Conservation (phyloP, 306 rosid species). For the Cucumis cinereus region DNA sequence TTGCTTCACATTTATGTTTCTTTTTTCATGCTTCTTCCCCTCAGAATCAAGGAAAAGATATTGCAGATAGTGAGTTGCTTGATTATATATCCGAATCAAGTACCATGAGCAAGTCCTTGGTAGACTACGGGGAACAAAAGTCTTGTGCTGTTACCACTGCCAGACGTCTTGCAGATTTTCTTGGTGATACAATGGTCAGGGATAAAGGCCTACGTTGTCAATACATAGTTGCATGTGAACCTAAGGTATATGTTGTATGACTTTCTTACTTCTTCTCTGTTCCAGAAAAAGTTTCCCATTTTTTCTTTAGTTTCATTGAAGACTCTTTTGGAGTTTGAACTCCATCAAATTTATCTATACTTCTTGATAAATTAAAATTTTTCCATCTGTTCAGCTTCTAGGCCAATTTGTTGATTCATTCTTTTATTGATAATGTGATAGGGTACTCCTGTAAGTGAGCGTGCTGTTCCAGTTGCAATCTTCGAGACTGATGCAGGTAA, state of each 20-base stretch:
- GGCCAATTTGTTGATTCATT: background rate
- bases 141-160: slow-evolving; percentile 97
- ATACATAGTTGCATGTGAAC: slow-evolving; percentile 95
- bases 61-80: slow-evolving; percentile 89
- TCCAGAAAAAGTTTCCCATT: background rate
- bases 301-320: background rate
- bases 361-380: background rate
- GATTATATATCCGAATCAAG: slow-evolving; percentile 98
- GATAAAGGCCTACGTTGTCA: slow-evolving; percentile 96
- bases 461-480: slow-evolving; percentile 98
- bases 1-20: slow-evolving; percentile 7
- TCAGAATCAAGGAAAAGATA: slow-evolving; percentile 86
- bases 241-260: slow-evolving; percentile 37
- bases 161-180: slow-evolving; percentile 89
- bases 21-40: slow-evolving; percentile 9
- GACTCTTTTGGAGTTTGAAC: background rate
- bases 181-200: slow-evolving; percentile 89
- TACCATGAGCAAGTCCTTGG: slow-evolving; percentile 99
- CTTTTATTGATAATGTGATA: slow-evolving; percentile 19
- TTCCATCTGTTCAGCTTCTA: background rate
- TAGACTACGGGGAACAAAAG: slow-evolving; percentile 78
- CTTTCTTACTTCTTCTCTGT: background rate
- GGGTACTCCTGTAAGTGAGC: slow-evolving; percentile 99
- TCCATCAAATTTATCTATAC: background rate
- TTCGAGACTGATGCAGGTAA: slow-evolving; percentile 92